Conservation (phyloP, 1,139 yeast species). For the Geotrichum candidum region DNA sequence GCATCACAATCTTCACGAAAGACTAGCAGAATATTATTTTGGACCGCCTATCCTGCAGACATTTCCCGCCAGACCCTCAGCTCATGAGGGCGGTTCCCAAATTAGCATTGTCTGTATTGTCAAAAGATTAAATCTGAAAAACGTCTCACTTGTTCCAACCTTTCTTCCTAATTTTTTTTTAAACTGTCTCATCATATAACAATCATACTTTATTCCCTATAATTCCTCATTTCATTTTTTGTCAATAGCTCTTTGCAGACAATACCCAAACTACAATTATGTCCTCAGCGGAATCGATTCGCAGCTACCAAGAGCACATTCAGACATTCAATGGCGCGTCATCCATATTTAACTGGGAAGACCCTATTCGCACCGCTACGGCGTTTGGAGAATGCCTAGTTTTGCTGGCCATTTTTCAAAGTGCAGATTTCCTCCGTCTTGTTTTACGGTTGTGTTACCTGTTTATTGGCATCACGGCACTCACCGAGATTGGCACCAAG, state of each 20-base stretch:
- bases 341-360: slow-evolving; percentile 66
- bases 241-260: neutral
- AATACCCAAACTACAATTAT: neutral
- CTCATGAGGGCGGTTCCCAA: neutral
- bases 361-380: slow-evolving; percentile 74
- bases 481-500: slow-evolving; percentile 35
- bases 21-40: neutral
- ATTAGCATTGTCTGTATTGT: neutral
- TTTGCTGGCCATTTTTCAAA: slow-evolving; percentile 57
- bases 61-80: neutral
- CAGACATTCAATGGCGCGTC: slow-evolving; percentile 3
- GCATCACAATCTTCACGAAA: neutral
- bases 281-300: slow-evolving; percentile 16
- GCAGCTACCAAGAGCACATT: slow-evolving; percentile 16
- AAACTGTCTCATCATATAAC: too few relatives aligned
- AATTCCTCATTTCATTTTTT: neutral
- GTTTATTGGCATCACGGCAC: slow-evolving; percentile 31
- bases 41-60: neutral
- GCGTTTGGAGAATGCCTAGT: slow-evolving; percentile 62
- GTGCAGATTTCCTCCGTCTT: slow-evolving; percentile 62
- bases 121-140: neutral
- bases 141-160: neutral
- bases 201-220: too few relatives aligned
- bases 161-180: neutral
- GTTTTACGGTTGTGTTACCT: slow-evolving; percentile 48